These are phyloP conservation scores for Agroathelia rolfsii DNA, from an alignment of 1,284 basidiomycete genomes.

Conservation along the genomic window DNA sequence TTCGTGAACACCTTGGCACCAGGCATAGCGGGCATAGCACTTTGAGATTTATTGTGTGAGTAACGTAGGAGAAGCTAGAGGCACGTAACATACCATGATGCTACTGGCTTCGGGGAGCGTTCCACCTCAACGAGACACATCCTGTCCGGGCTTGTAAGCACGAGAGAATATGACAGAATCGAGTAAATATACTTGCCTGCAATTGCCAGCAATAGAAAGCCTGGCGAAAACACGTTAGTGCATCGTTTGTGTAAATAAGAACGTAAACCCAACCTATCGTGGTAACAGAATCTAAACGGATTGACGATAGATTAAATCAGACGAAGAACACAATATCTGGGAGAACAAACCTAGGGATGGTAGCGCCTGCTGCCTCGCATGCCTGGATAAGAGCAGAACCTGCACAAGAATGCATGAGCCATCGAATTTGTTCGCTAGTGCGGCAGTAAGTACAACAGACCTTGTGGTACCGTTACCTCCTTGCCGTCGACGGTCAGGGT, in stretches of 20 bases:
- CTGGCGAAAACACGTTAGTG: constrained; percentile 24
- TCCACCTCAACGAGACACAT: constrained; percentile 99
- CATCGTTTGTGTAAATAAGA: constrained; percentile 14
- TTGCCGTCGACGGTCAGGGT: constrained; percentile 89
- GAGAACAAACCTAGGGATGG: constrained; percentile 57
- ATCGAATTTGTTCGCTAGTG: constrained; percentile 1
- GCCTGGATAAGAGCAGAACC: constrained; percentile 95
- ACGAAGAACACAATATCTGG: constrained; percentile 11
- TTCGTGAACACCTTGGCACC: constrained; percentile 95
- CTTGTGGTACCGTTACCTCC: constrained; percentile 88
- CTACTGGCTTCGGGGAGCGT: constrained; percentile 88
- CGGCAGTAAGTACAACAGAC: constrained; percentile 28
- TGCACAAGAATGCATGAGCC: constrained; percentile 21
- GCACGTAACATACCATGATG: constrained; percentile 62
- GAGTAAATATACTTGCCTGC: constrained; percentile 51
- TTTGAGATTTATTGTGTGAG: no score
- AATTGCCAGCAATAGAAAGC: constrained; percentile 91
- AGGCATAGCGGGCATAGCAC: constrained; percentile 98
- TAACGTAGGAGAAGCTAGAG: no score
- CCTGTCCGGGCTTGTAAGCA: constrained; percentile 26
- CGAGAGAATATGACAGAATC: constrained; percentile 2
- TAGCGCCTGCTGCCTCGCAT: constrained; percentile 78
- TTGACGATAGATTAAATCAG: constrained; percentile 8
- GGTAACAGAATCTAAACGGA: constrained; percentile 75
- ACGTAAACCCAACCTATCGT: constrained; percentile 58